Base-by-base conservation (phyloP, 83 land plant species). In the Larix sibirica region DNA sequence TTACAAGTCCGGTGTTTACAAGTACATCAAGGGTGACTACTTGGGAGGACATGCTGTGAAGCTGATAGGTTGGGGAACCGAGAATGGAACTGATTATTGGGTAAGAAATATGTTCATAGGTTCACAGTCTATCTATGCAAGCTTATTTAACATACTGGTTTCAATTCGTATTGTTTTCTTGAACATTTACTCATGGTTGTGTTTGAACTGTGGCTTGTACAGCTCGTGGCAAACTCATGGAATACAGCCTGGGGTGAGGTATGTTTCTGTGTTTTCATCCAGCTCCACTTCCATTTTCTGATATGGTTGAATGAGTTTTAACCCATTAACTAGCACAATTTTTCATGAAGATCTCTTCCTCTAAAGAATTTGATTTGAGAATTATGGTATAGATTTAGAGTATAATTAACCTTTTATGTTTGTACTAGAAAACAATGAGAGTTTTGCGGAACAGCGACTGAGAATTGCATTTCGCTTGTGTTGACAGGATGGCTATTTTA, bases 41-140 rank as follows among this genome's bases (percentile, higher is more conserved):
- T 81, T 96, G 89, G 99, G 99, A 69, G 98, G 97, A 12, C 99
- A 97, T 88, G 98, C 99, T 58, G 99, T 97, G 68, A 96, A 97
- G 93, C 86, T 97, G 6, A 91, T 97, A 75, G 99, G 99, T 0
- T 97, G 99, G 99, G 98, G 99, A 33, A 96, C 96, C 17, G 96
- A 91, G 10, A 93, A 92, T 73, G 99, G 99, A 14, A 90, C 88
- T 81, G 99, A 97, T 88, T 97, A 92, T 71, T 97, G 99, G 98
- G 99, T 93, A 81, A 24, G 90, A 33, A 76, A 20, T 62, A 4
- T 17, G 3, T 23, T 13, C 40, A 28, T 28, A 28, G 28, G 28
- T 28, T 28, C 7, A 33, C 38, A 26, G 54, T 61, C 79, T 5
- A n/a, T 50, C 13, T 9, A 50, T 50, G 38, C 17, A 7, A 44